Percentiles rank a stretch among this genome's conserved stretches.
phyloP scores from a whole-genome alignment of 1,284 basidiomycete genomes.

The Coriolopsis trogii region DNA sequence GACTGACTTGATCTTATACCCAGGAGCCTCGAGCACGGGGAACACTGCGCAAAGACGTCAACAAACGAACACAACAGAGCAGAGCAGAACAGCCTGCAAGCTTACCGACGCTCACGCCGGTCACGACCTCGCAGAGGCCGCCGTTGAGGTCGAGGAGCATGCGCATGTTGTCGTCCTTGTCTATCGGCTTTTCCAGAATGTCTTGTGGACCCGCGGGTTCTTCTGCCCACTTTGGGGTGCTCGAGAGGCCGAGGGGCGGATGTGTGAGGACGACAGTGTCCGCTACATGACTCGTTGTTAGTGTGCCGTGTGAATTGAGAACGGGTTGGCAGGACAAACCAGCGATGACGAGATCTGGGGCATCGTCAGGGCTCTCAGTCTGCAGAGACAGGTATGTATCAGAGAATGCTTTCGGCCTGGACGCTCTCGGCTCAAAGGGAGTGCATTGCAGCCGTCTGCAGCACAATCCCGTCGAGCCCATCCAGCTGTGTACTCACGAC shows the following conservation, averaged over 20 bases:
- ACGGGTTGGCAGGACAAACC: conserved; percentile 48
- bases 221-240: conserved; percentile 48
- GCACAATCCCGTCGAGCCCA: no score
- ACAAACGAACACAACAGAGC: neutral
- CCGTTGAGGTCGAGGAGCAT: conserved; percentile 92
- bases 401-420: neutral
- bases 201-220: conserved; percentile 57
- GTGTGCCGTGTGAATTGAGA: neutral
- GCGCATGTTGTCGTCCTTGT: conserved; percentile 82
- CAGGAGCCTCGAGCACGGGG: conserved; percentile 83
- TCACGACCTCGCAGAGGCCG: conserved; percentile 87
- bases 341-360: conserved; percentile 93
- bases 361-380: conserved; percentile 73
- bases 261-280: conserved; percentile 92
- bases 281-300: conserved; percentile 59
- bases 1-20: conserved; percentile 81
- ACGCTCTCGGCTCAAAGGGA: no score
- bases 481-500: no score
- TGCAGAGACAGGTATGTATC: conserved; percentile 33
- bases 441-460: no score
- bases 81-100: conserved; percentile 26
- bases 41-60: conserved; percentile 54
- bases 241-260: conserved; percentile 57
- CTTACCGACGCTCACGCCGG: conserved; percentile 81
- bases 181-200: conserved; percentile 87